Evolutionary conservation across 441 rosid species (phyloP).

Genomic region (Gossypium davidsonii): DNA sequence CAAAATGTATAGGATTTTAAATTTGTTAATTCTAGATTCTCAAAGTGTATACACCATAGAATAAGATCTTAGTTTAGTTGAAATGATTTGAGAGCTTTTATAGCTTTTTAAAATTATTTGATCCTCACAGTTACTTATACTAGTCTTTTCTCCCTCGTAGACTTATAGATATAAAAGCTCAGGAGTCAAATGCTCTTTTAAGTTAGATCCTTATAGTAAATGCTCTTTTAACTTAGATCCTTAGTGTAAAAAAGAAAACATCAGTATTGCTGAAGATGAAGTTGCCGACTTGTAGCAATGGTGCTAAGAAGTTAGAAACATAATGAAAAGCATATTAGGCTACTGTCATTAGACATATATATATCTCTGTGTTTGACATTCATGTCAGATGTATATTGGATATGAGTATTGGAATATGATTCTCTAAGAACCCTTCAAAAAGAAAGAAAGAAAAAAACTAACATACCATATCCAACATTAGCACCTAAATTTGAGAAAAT

Average conservation of each 20-base stretch:
- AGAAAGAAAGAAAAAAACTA: background rate
- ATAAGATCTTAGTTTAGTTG: too few species aligned
- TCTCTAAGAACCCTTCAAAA: too few species aligned
- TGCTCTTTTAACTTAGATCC: background rate
- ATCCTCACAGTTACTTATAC: too few species aligned
- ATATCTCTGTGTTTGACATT: background rate
- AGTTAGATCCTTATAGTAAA: background rate
- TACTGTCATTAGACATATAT: background rate
- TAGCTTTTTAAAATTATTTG: too few species aligned
- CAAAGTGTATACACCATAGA: too few species aligned
- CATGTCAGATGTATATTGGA: too few species aligned
- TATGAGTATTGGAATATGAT: too few species aligned
- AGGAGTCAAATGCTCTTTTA: background rate
- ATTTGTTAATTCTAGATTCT: too few species aligned
- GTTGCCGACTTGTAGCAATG: background rate
- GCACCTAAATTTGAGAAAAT: background rate
- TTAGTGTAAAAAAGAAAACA: background rate
- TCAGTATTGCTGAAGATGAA: background rate
- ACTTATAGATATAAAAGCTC: conserved; percentile 3
- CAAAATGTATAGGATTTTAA: too few species aligned
- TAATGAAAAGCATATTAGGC: background rate
- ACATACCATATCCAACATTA: background rate
- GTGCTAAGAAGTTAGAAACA: background rate
- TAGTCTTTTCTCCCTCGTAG: background rate
- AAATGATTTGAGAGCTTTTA: too few species aligned